Base-by-base conservation (phyloP, 768 basidiomycete genomes). In the Crucibulum laeve region DNA sequence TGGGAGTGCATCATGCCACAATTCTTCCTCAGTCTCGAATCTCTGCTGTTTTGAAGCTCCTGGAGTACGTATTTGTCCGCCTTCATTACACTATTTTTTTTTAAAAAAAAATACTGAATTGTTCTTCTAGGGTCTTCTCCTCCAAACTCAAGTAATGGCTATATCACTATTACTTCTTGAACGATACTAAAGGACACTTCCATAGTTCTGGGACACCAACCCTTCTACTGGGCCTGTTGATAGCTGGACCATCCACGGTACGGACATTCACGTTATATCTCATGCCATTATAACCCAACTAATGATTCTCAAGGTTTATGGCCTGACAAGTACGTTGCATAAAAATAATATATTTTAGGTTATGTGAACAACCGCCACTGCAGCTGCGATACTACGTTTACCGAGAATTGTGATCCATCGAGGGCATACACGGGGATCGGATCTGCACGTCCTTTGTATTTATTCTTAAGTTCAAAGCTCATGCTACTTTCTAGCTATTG, bases 161-260 rank as follows among this genome's bases (percentile, higher is more conserved):
- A 37, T 10, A 24, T n/a, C 38, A 36, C 2, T 33, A 38, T 22
- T 23, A 25, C 22, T 13, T 13, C 13, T 30, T 44, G 25, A 33
- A 30, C 19, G 23, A 26, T 19, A 10, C 8, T 18, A 8, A 7
- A 7, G 7, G 28, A 7, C n/a, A 7, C 5, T 13, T 19, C 14
- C 30, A 17, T 58, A 84, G 79, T 84, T 87, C 62, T 88, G 86
- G 84, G 84, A 87, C 48, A 82, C 79, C 2, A 53, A 77, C 37
- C 77, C 82, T 0, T 58, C 73, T 3, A 79, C 77, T 15, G 84
- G 86, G 8, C 86, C 86, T 4, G 58, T 56, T 7, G 51, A 83
- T 52, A 81, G 79, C 53, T 88, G 86, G 84, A 88, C 84, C 1
- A 80, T 87, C 45, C 85, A 85, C 42, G 83, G 85, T 80, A 45